Conservation (phyloP, 768 basidiomycete species). For the Rubroboletus pulcherrimus region DNA sequence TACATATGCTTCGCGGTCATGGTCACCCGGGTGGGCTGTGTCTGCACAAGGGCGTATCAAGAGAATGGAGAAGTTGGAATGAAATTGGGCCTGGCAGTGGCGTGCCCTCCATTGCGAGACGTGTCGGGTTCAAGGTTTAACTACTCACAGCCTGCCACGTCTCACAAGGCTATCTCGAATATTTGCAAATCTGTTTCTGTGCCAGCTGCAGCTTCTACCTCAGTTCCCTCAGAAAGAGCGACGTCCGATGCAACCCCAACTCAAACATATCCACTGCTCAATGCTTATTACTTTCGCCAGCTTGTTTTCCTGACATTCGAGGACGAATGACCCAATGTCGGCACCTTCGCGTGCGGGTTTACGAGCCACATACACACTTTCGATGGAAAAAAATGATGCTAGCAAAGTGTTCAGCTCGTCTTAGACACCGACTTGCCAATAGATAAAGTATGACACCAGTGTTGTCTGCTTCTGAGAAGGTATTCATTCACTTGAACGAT, state of each 20-base stretch:
- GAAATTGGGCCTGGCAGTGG: background rate
- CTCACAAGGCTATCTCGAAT: background rate
- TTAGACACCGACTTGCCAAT: background rate
- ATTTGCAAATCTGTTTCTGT: background rate
- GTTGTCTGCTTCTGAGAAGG: background rate
- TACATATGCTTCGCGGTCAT: background rate
- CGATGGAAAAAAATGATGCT: background rate
- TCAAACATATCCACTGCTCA: no score
- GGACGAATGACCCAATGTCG: background rate
- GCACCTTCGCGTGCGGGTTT: background rate
- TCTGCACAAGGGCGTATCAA: background rate
- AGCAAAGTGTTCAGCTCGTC: background rate
- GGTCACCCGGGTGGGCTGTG: background rate
- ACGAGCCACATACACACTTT: background rate
- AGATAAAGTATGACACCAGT: background rate
- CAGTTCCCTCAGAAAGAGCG: background rate
- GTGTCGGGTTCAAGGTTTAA: background rate
- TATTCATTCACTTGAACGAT: background rate
- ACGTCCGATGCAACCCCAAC: background rate
- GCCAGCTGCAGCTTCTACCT: background rate
- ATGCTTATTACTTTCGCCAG: background rate
- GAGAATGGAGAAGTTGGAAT: background rate
- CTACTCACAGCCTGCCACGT: no score
- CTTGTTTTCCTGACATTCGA: background rate
- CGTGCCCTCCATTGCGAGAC: background rate